A percentile compares a stretch with the other conserved stretches of the same genome.
Conservation (phyloP, 208 protist species). For the Trypanosoma platydactyli region DNA sequence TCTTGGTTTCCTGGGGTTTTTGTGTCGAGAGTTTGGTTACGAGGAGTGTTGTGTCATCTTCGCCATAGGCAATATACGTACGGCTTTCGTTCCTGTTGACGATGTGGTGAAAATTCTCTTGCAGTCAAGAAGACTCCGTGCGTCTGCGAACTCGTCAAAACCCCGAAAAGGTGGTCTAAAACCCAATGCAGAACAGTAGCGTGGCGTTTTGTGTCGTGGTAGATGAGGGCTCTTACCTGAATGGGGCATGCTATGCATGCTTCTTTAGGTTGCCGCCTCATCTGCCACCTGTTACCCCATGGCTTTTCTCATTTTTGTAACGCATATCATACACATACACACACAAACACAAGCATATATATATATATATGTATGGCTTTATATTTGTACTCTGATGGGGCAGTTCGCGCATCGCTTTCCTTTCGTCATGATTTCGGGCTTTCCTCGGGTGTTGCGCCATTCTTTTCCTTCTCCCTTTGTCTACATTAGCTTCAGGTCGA, state of each 20-base stretch:
- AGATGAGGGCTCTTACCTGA: slow-evolving; percentile 47
- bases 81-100: background rate
- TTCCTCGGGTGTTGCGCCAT: background rate
- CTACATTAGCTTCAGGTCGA: slow-evolving; percentile 13
- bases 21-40: background rate
- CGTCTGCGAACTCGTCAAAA: background rate
- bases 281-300: background rate
- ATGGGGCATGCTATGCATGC: slow-evolving; percentile 37
- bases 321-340: background rate
- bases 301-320: background rate
- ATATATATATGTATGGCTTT: background rate
- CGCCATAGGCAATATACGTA: background rate
- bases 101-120: background rate
- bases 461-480: slow-evolving; percentile 22
- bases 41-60: background rate
- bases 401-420: background rate
- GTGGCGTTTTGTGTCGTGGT: slow-evolving; percentile 25
- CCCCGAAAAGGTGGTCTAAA: background rate
- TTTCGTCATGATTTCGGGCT: background rate
- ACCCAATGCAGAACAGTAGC: slow-evolving; percentile 23
- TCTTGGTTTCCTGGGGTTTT: background rate
- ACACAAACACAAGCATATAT: no score
- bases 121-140: background rate
- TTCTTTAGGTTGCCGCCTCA: slow-evolving; percentile 16
- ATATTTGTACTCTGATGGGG: background rate